Conservation (phyloP, 2,329 filamentous ascomycete genomes). For the Aureobasidium sp. region DNA sequence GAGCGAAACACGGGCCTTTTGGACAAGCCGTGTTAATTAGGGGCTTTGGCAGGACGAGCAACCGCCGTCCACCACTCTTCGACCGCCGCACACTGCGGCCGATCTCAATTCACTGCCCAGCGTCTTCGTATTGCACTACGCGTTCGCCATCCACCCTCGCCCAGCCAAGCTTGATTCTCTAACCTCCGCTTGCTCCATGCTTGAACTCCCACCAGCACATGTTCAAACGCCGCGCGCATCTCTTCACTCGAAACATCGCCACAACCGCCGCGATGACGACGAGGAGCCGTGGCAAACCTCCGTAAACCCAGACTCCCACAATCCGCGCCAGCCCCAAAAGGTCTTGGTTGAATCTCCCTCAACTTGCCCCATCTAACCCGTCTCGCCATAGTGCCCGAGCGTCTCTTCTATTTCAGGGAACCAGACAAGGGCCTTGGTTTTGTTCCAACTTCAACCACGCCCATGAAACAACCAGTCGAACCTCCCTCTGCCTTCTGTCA, state of each 20-base stretch:
- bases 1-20: constrained; percentile 3
- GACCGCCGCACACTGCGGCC: background rate
- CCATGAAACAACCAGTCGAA: constrained; percentile 1
- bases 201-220: background rate
- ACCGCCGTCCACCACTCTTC: background rate
- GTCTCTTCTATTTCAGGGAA: constrained; percentile 10
- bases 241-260: background rate
- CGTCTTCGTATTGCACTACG: background rate
- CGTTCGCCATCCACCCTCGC: background rate
- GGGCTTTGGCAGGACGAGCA: constrained; percentile 2
- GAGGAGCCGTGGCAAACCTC: constrained; percentile 9
- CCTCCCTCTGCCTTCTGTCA: background rate
- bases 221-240: background rate
- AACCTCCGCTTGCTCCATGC: background rate
- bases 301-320: background rate
- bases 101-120: background rate
- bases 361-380: constrained; percentile 7
- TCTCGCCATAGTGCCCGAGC: constrained; percentile 10
- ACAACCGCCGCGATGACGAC: constrained; percentile 10
- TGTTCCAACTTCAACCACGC: background rate
- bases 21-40: constrained; percentile 1
- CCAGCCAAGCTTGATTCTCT: background rate
- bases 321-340: background rate
- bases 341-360: constrained; percentile 13
- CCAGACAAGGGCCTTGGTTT: background rate